These are phyloP conservation scores for Suhomyces sp. DNA, from an alignment of 805 yeast species.

Conservation along the genomic window DNA sequence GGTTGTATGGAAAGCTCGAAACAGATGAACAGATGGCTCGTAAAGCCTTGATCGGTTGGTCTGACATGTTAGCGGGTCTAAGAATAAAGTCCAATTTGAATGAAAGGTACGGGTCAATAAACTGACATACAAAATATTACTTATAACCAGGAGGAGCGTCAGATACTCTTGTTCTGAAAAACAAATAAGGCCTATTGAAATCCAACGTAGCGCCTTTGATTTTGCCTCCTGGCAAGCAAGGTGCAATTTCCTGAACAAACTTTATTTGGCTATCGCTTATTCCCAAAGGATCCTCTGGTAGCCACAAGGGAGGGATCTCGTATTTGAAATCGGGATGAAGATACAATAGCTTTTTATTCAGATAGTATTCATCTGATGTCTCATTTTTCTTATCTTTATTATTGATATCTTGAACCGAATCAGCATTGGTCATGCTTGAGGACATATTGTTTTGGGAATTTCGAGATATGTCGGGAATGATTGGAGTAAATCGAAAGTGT, in stretches of 20 bases:
- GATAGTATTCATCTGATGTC: conserved; percentile 12
- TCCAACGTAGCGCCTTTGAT: conserved; percentile 25
- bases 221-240: conserved; percentile 18
- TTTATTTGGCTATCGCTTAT: conserved; percentile 21
- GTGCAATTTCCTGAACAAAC: conserved; percentile 14
- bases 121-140: conserved; percentile 6
- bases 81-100: conserved; percentile 16
- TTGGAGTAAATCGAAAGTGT: conserved; percentile 31
- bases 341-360: conserved; percentile 25
- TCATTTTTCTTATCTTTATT: not conserved
- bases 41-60: conserved; percentile 12
- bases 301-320: conserved; percentile 37
- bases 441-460: not conserved
- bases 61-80: conserved; percentile 7
- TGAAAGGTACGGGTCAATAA: conserved; percentile 5
- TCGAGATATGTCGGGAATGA: conserved; percentile 15
- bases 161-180: conserved; percentile 17
- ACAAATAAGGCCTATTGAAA: conserved; percentile 9
- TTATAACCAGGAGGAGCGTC: conserved; percentile 35
- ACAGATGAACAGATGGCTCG: conserved; percentile 1
- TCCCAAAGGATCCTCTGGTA: conserved; percentile 37
- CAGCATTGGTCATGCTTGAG: not conserved
- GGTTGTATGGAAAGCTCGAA: conserved; percentile 22
- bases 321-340: conserved; percentile 39
- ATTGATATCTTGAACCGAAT: not conserved